Conservation (phyloP, 2,329 filamentous ascomycete genomes). For the Ophiosphaerella korrae region DNA sequence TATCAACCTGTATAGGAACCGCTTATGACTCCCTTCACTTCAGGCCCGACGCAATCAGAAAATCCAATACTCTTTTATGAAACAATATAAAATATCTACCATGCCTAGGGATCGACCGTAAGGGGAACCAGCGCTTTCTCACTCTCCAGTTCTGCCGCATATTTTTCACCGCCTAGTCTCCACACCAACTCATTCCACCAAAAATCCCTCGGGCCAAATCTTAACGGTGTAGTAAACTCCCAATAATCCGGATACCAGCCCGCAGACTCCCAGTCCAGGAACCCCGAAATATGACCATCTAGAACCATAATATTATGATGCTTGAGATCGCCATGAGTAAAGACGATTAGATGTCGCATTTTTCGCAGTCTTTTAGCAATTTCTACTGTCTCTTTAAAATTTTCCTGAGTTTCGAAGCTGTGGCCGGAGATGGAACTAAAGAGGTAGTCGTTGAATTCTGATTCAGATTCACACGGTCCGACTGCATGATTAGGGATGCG, state of each 20-base stretch:
- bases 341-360: slow-evolving; percentile 32
- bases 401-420: slow-evolving; percentile 29
- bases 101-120: slow-evolving; percentile 19
- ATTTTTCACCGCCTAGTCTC: slow-evolving; percentile 14
- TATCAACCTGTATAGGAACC: no score
- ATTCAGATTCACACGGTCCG: slow-evolving; percentile 35
- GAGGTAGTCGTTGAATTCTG: slow-evolving; percentile 38
- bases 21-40: neutral
- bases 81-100: slow-evolving; percentile 5
- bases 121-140: slow-evolving; percentile 20
- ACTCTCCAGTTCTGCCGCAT: slow-evolving; percentile 15
- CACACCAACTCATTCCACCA: slow-evolving; percentile 19
- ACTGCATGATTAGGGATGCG: slow-evolving; percentile 41
- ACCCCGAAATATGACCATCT: slow-evolving; percentile 19
- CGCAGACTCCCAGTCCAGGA: slow-evolving; percentile 29
- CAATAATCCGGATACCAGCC: slow-evolving; percentile 33
- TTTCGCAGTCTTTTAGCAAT: slow-evolving; percentile 24
- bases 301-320: slow-evolving; percentile 27
- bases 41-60: no score
- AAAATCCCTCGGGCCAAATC: slow-evolving; percentile 15
- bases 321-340: slow-evolving; percentile 29
- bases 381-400: slow-evolving; percentile 31
- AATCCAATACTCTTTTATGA: no score
- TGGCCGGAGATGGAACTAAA: slow-evolving; percentile 32
- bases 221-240: slow-evolving; percentile 23